Base-by-base conservation (phyloP, 108 stramenopile genomes). In the Nitzschia inconspicua region DNA sequence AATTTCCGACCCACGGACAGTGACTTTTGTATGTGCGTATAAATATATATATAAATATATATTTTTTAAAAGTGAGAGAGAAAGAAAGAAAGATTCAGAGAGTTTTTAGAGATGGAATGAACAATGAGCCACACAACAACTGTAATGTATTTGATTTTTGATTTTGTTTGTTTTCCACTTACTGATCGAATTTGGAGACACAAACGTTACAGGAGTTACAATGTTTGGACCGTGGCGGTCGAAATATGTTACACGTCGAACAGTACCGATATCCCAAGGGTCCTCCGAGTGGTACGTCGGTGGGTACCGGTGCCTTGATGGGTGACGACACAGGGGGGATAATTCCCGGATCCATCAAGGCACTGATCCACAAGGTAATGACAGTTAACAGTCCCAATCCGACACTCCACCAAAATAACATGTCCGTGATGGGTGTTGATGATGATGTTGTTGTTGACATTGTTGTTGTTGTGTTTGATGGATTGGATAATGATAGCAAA, bases 1-100 rank as follows among this genome's bases (percentile, higher is more conserved):
- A 98, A 69, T 78, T 91, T 20, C 95, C 96, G 31, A 95, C 86
- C 93, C 96, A 98, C 9, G 98, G 95, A 72, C 95, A 95, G 75
- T 91, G 89, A 37, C 76, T 77, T 49, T 32, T 10, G 20, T 44
- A 39, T 7, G 28, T 51, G 7, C 30, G 16, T 26, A 35, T 16
- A 51, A 22, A 39, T n/a, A 39, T 1, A 14, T 1, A 39, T n/a
- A 39, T 39, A 39, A n/a, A n/a, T n/a, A n/a, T n/a, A n/a, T n/a
- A n/a, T n/a, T n/a, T n/a, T n/a, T n/a, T n/a, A n/a, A n/a, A n/a
- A n/a, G n/a, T n/a, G n/a, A n/a, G n/a, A n/a, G n/a, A n/a, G n/a
- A n/a, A n/a, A n/a, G n/a, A n/a, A n/a, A n/a, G n/a, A n/a, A n/a
- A n/a, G n/a, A n/a, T n/a, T n/a, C n/a, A n/a, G n/a, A n/a, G n/a